Evolutionary conservation across 2,329 filamentous ascomycete species (phyloP).

Genomic region (Calonectria crousiana): DNA sequence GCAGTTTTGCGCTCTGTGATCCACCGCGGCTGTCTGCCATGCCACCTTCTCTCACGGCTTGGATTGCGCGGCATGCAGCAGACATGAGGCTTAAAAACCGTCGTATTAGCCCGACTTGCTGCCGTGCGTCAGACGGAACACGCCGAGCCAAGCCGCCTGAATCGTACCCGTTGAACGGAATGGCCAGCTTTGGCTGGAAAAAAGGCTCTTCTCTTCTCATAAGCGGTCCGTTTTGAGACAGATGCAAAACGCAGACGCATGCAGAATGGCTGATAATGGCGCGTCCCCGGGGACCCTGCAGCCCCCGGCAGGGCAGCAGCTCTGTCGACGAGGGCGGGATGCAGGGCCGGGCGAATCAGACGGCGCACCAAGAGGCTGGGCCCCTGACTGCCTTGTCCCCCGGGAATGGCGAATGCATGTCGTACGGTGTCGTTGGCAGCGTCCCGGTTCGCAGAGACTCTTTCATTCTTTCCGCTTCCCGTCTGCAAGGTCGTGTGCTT

Average conservation of each 20-base stretch:
- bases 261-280: conserved; percentile 2
- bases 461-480: too few relatives aligned
- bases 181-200: not conserved
- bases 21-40: not conserved
- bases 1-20: not conserved
- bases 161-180: too few relatives aligned
- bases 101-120: not conserved
- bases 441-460: not conserved
- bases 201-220: not conserved
- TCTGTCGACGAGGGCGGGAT: not conserved
- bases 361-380: not conserved
- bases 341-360: not conserved
- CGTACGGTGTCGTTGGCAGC: not conserved
- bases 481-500: conserved; percentile 5
- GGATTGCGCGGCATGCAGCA: not conserved
- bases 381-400: not conserved
- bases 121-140: not conserved
- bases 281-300: not conserved
- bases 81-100: not conserved
- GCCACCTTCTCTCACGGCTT: not conserved
- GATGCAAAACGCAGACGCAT: conserved; percentile 2
- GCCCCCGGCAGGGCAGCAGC: not conserved
- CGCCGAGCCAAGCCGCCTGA: not conserved
- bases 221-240: not conserved
- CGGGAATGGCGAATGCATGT: not conserved